Evolutionary conservation across 306 rosid species (phyloP).

Genomic region (Medicago lupulina): DNA sequence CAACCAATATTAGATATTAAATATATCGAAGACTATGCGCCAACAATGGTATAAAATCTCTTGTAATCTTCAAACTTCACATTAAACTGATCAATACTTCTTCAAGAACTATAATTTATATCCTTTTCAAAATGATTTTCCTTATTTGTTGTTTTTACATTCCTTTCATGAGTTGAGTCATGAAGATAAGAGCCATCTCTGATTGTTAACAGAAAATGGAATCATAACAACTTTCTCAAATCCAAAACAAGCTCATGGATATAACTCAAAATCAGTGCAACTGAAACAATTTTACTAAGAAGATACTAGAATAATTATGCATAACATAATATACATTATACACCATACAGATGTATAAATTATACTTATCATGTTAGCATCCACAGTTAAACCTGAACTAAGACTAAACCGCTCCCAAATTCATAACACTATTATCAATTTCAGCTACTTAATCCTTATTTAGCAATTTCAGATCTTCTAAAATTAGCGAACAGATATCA

Average conservation of each 20-base stretch:
- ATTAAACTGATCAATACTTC: conserved; percentile 17
- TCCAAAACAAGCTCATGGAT: conserved; percentile 13
- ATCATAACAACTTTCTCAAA: conserved; percentile 23
- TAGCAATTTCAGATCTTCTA: conserved; percentile 12
- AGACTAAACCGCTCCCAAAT: conserved; percentile 4
- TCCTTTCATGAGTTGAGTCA: neutral
- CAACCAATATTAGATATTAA: conserved; percentile 16
- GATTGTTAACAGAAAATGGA: conserved; percentile 13
- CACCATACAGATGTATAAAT: neutral
- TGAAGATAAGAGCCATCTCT: conserved; percentile 14
- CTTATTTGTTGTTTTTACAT: conserved; percentile 2
- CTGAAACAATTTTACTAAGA: conserved; percentile 21
- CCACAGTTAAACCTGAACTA: conserved; percentile 23
- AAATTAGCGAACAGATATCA: neutral
- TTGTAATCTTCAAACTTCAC: conserved; percentile 4
- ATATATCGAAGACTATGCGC: conserved; percentile 30
- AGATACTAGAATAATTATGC: neutral
- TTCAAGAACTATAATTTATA: neutral
- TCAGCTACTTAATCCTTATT: conserved; percentile 10
- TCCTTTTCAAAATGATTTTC: conserved; percentile 17
- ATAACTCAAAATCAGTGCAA: conserved; percentile 5
- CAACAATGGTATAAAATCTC: conserved; percentile 32
- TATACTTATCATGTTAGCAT: neutral
- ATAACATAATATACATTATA: neutral
- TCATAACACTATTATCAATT: conserved; percentile 1